Evolutionary conservation across 1,284 basidiomycete species (phyloP), one percentile per base, ranked within the genome.

Genomic region (Cutaneotrichosporon sp.): DNA sequence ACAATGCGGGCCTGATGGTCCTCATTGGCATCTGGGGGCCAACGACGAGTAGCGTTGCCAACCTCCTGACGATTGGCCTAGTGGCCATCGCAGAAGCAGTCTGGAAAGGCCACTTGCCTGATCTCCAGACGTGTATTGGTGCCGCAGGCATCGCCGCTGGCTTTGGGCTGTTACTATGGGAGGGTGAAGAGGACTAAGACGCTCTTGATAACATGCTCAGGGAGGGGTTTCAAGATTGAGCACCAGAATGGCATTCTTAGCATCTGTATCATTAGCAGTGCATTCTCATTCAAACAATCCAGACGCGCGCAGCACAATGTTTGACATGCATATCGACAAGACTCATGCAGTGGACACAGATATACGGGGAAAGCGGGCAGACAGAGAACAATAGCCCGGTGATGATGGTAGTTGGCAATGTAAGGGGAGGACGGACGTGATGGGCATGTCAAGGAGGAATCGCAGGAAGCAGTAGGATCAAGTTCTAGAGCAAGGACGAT

Each of bases 1-100:
- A 75, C 46, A 75, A 75, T 54, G 72, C 72, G 1, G 74, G 74
- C 9, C 58, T 75, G 42, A 75, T 75, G 74, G 64, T 69, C 34
- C 65, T 75, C 25, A 75, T 75, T 38, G 74, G 74, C 0, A 57
- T 75, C 19, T 72, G 72, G 65, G 74, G 74, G 3, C 74, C 74
- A 6, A 74, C 72, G 2, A 70, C 67, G 12, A 66, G 68, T 9
- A 71, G 68, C 19, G 72, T 75, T 10, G 72, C 72, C 17, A 75
- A 75, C 53, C 68, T 75, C 4, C 62, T 75, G 26, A 69, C 74
- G 0, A 75, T 75, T 33, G 74, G 72, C 7, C 57, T 74, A 7
- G 74, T 75, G 5, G 72, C 72, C 4, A 45, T 75, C 17, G 54
- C 69, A 11, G 74, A 75, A 49, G 66, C 72, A 2, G 43, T 74